A percentile compares a stretch with the other conserved stretches of the same genome.
Conservation (phyloP, 768 basidiomycete genomes). For the Boletus edulis region DNA sequence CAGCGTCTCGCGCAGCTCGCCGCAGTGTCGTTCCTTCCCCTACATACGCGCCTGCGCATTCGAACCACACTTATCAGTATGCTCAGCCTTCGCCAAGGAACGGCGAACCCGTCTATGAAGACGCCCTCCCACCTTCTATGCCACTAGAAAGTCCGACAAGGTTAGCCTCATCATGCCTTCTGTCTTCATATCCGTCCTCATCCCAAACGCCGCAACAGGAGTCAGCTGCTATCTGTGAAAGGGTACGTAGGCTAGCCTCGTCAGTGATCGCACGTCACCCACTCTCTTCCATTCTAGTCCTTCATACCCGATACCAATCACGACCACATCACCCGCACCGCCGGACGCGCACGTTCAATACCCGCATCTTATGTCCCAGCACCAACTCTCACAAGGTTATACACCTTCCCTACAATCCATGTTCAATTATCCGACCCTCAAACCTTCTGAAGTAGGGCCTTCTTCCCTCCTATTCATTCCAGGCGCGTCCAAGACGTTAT, state of each 20-base stretch:
- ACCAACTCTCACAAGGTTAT: conserved; percentile 78
- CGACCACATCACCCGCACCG: conserved; percentile 66
- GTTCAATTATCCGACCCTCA: conserved; percentile 46
- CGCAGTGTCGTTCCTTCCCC: conserved; percentile 32
- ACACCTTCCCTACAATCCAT: conserved; percentile 74
- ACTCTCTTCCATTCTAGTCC: conserved; percentile 25
- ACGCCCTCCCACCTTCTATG: conserved; percentile 39
- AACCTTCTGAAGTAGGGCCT: conserved; percentile 33
- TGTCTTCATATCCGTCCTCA: conserved; percentile 34
- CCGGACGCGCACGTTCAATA: conserved; percentile 50
- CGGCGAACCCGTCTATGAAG: conserved; percentile 30
- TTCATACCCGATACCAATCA: conserved; percentile 55
- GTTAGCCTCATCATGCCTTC: conserved; percentile 44
- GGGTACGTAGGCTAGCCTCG: conserved; percentile 30
- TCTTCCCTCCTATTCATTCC: conserved; percentile 47
- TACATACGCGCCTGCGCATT: conserved; percentile 27
- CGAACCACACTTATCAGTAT: conserved; percentile 35
- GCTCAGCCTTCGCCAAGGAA: conserved; percentile 29
- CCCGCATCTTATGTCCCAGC: conserved; percentile 74
- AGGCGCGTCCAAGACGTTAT: conserved; percentile 24
- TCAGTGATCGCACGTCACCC: conserved; percentile 7
- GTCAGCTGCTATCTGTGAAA: conserved; percentile 30
- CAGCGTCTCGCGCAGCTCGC: conserved; percentile 44
- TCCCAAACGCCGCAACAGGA: conserved; percentile 25
- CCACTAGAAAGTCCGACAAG: conserved; percentile 66